phyloP scores from a whole-genome alignment of 208 protist species.

The Hexamita inflata region DNA sequence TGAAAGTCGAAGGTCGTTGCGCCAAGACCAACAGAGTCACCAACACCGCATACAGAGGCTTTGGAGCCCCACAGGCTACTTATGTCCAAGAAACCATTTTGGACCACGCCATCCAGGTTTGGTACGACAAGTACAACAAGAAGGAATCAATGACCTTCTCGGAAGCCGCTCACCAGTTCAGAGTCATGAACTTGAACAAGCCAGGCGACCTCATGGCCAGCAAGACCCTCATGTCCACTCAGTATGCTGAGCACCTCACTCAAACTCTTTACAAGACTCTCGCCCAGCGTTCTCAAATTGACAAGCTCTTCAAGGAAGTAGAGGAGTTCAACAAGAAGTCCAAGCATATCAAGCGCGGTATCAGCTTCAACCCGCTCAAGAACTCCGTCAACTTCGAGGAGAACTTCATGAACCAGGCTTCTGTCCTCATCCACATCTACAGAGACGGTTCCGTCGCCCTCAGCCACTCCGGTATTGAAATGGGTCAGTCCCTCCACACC shows the following conservation, averaged over 20 bases:
- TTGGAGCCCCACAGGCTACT: conserved; percentile 33
- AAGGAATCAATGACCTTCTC: too few relatives aligned
- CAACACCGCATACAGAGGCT: conserved; percentile 38
- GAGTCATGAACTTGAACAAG: not conserved
- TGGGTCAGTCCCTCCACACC: conserved; percentile 35
- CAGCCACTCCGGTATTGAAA: conserved; percentile 36
- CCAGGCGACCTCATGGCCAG: not conserved
- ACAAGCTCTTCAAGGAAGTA: not conserved
- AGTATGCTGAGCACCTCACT: conserved; percentile 5
- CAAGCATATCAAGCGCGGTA: conserved; percentile 32
- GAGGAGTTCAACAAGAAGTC: conserved; percentile 28
- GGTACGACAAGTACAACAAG: not conserved
- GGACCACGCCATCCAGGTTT: not conserved
- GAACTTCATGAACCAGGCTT: conserved; percentile 42
- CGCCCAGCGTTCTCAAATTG: not conserved
- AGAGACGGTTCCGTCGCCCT: conserved; percentile 36
- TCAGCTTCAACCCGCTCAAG: conserved; percentile 32
- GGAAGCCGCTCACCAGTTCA: too few relatives aligned
- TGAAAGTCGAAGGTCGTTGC: conserved; percentile 4
- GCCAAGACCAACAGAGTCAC: conserved; percentile 23
- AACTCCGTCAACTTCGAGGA: conserved; percentile 35
- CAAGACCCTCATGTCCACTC: not conserved
- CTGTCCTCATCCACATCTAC: conserved; percentile 32
- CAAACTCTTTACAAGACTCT: not conserved
- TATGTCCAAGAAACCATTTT: not conserved